Evolutionary conservation across 805 yeast species (phyloP), one percentile per base, ranked within the genome.

Genomic region (Suhomyces faveliae): DNA sequence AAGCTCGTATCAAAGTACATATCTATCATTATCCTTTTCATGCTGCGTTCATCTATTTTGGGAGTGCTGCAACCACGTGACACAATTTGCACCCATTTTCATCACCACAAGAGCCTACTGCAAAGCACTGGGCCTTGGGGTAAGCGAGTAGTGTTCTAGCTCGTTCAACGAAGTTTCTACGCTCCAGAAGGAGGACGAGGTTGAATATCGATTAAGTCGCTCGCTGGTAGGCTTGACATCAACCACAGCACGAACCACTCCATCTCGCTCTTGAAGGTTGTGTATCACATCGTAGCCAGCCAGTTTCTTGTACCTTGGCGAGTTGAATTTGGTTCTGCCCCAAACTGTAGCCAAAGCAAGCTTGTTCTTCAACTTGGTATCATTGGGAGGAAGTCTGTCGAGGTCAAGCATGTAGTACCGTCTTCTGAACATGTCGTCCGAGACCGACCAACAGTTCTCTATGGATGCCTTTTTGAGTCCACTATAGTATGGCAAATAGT

Each of bases 401-500:
- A 42, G 12, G 30, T 43, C 40, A 21, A 37, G 17, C 8, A 7
- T 27, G 24, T 51, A 55, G 43, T 54, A 56, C 12, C 60, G 58
- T 47, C 64, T 51, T 5, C 59, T 33, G 5, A 56, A 49, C 9
- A 63, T 43, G 21, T 64, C 71, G 47, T 67, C 69, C 2, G 60
- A 49, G 11, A 63, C 55, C 1, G 70, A 62, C 72, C 72, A 67
- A 20, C 65, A 61, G 44, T 64, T 61, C 42, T 61, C 67, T 19
- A 60, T 45, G 9, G 60, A 51, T 4, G 59, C 52, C 29, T 10
- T 40, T 17, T 19, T 15, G 20, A 46, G 42, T 19, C 41, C 52
- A 11, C 35, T 19, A 30, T 57, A 57, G 19, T 39, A 23, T 10
- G 54, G 39, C n/a, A 54, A 39, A 39, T 42, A 51, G 29, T 42